These are phyloP conservation scores for Mycosphaerella sp. DNA, from an alignment of 2,329 filamentous ascomycete genomes.

Conservation along the genomic window DNA sequence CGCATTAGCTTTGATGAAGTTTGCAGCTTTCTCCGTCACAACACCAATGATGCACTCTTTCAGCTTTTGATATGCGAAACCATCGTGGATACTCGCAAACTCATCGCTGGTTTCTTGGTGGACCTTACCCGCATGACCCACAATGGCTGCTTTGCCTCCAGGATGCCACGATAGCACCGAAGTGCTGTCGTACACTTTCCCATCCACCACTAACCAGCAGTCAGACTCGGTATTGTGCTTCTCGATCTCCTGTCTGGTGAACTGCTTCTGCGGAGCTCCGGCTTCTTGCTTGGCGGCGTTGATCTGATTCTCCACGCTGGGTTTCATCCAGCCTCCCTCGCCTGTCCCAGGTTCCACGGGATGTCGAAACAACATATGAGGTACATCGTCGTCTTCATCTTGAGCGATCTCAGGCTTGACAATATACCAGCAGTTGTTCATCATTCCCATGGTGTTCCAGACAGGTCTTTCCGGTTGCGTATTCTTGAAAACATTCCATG, in stretches of 20 bases:
- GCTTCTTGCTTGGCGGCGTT: constrained; percentile 42
- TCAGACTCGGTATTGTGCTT: constrained; percentile 46
- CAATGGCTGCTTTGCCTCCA: constrained; percentile 45
- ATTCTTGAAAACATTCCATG: constrained; percentile 48
- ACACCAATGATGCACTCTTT: constrained; percentile 48
- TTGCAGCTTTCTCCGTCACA: constrained; percentile 46
- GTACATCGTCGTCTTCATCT: constrained; percentile 30
- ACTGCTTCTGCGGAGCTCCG: constrained; percentile 45
- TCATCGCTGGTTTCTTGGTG: constrained; percentile 47
- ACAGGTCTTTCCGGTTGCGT: constrained; percentile 43
- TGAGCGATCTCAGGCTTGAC: constrained; percentile 39
- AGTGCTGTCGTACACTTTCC: constrained; percentile 50
- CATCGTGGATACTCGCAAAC: constrained; percentile 49
- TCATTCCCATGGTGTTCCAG: constrained; percentile 51
- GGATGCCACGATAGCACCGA: constrained; percentile 46
- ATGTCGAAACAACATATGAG: constrained; percentile 43
- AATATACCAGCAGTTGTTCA: constrained; percentile 50
- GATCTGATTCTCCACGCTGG: constrained; percentile 42
- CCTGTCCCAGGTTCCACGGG: constrained; percentile 42
- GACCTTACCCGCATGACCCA: constrained; percentile 47
- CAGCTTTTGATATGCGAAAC: constrained; percentile 47
- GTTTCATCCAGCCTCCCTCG: constrained; percentile 49
- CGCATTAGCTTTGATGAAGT: constrained; percentile 44
- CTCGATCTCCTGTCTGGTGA: constrained; percentile 50
- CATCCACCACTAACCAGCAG: constrained; percentile 51